A percentile compares a stretch with the other conserved stretches of the same genome.
phyloP scores from a whole-genome alignment of 2,329 filamentous ascomycete species.

The Nothomitra cinnamomea region DNA sequence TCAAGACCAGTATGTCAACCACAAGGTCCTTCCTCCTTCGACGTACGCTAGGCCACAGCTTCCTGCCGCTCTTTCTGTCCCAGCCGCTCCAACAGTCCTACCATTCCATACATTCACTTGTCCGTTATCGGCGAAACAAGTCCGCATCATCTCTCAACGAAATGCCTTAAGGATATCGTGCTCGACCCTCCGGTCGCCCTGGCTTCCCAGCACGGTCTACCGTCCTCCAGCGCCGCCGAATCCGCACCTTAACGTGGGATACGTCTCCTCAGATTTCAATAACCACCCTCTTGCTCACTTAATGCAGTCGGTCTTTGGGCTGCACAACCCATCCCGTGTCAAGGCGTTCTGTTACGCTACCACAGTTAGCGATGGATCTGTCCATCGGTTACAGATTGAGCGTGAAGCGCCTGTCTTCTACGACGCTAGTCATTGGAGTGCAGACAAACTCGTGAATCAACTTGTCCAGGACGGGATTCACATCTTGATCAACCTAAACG shows the following conservation, averaged over 20 bases:
- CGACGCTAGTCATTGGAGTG: conserved; percentile 73
- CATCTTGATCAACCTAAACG: conserved; percentile 93
- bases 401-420: conserved; percentile 78
- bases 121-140: conserved; percentile 76
- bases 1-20: conserved; percentile 54
- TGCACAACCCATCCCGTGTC: conserved; percentile 58
- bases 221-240: conserved; percentile 68
- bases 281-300: conserved; percentile 92
- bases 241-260: conserved; percentile 79
- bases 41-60: conserved; percentile 58
- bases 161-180: conserved; percentile 88
- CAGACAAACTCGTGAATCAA: conserved; percentile 69
- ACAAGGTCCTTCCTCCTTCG: conserved; percentile 35
- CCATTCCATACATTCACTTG: conserved; percentile 98
- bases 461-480: conserved; percentile 81
- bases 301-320: conserved; percentile 96
- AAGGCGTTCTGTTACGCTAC: conserved; percentile 93
- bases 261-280: conserved; percentile 97
- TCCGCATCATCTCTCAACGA: conserved; percentile 84
- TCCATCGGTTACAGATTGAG: conserved; percentile 86
- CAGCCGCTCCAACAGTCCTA: conserved; percentile 80
- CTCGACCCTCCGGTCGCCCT: conserved; percentile 70
- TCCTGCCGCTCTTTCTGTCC: conserved; percentile 56
- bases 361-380: conserved; percentile 73
- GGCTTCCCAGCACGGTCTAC: conserved; percentile 69